Conservation (phyloP, 352 stramenopile genomes). For the Phytophthora vignae region DNA sequence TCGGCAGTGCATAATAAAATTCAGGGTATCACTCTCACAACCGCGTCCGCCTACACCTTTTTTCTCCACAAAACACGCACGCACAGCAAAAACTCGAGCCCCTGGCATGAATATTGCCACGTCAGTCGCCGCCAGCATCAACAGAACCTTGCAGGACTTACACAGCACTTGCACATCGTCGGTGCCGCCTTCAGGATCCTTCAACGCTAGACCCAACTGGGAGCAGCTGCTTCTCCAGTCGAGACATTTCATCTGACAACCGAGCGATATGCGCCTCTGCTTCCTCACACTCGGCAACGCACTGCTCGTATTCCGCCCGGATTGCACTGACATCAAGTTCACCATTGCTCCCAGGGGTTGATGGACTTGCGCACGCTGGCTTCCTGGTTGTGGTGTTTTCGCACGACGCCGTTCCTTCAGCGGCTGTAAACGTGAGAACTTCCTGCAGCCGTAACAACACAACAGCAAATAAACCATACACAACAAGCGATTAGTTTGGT, state of each 20-base stretch:
- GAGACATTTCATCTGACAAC: slow-evolving; percentile 39
- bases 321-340: slow-evolving; percentile 38
- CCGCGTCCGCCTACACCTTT: not conserved
- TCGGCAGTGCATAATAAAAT: slow-evolving; percentile 2
- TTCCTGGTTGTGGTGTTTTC: slow-evolving; percentile 8
- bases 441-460: not conserved
- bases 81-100: slow-evolving; percentile 13
- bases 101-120: slow-evolving; percentile 23
- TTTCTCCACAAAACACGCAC: slow-evolving; percentile 18
- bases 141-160: slow-evolving; percentile 18
- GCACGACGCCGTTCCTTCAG: not conserved
- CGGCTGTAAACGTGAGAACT: slow-evolving; percentile 1
- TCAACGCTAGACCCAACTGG: slow-evolving; percentile 13
- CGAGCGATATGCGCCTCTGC: slow-evolving; percentile 35
- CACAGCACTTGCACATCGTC: slow-evolving; percentile 9
- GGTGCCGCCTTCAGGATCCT: slow-evolving; percentile 12
- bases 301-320: slow-evolving; percentile 39
- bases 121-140: slow-evolving; percentile 25
- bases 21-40: slow-evolving; percentile 19
- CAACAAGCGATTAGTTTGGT: slow-evolving; percentile 43
- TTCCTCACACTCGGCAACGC: slow-evolving; percentile 37
- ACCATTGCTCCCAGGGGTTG: not conserved
- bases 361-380: not conserved
- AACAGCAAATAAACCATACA: slow-evolving; percentile 33
- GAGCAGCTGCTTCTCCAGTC: slow-evolving; percentile 35